phyloP scores from a whole-genome alignment of 768 basidiomycete genomes.

The Suillus weaverae region DNA sequence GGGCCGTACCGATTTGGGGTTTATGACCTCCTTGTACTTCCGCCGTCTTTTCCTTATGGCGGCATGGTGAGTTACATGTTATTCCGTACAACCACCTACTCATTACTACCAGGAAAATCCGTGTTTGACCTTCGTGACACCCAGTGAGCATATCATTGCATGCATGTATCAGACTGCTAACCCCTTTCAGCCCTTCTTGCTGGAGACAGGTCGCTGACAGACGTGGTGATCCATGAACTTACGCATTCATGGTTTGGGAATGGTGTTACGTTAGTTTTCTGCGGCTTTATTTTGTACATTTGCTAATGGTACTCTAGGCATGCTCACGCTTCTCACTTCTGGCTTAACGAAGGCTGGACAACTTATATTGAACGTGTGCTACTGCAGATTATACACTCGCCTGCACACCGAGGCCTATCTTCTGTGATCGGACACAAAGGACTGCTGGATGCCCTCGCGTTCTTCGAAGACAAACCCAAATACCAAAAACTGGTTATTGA shows the following conservation, averaged over 20 bases:
- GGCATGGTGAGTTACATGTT: slow-evolving; percentile 38
- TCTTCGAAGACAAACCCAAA: slow-evolving; percentile 40
- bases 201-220: slow-evolving; percentile 55
- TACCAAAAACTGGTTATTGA: slow-evolving; percentile 55
- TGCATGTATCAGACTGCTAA: not conserved
- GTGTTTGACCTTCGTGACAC: slow-evolving; percentile 54
- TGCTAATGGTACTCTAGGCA: slow-evolving; percentile 26
- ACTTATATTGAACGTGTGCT: slow-evolving; percentile 61
- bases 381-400: slow-evolving; percentile 44
- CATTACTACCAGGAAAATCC: slow-evolving; percentile 46
- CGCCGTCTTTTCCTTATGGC: slow-evolving; percentile 60
- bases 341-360: slow-evolving; percentile 60
- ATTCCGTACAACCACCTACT: not conserved
- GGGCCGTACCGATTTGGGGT: slow-evolving; percentile 54
- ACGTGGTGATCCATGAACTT: slow-evolving; percentile 54
- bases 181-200: slow-evolving; percentile 45
- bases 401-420: slow-evolving; percentile 49
- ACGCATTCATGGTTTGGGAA: slow-evolving; percentile 59
- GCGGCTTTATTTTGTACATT: slow-evolving; percentile 1
- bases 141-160: slow-evolving; percentile 34
- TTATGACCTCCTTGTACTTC: slow-evolving; percentile 58
- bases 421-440: slow-evolving; percentile 50
- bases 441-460: slow-evolving; percentile 46
- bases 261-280: slow-evolving; percentile 41
- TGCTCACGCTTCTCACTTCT: slow-evolving; percentile 44